Percentiles rank a stretch among this genome's conserved stretches.
These are phyloP conservation scores for Fusarium tupiense DNA, from an alignment of 2,329 filamentous ascomycete species.

Conservation along the genomic window DNA sequence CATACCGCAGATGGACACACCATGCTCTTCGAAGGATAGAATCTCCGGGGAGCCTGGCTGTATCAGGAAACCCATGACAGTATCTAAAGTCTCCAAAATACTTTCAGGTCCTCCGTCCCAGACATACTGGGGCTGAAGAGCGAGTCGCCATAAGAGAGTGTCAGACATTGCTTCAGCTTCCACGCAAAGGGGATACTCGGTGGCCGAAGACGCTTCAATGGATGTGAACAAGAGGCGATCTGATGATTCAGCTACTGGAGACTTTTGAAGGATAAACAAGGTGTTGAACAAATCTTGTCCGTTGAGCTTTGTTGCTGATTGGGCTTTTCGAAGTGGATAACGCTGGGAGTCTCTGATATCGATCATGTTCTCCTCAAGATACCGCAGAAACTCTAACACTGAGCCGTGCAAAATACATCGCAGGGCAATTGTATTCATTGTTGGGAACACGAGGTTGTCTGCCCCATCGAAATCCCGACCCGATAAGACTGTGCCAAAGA, in stretches of 20 bases:
- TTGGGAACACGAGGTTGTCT: conserved; percentile 79
- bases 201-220: conserved; percentile 69
- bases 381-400: conserved; percentile 69
- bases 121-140: conserved; percentile 69
- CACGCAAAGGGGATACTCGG: conserved; percentile 84
- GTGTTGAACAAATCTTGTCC: conserved; percentile 61
- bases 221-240: conserved; percentile 65
- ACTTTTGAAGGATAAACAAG: conserved; percentile 64
- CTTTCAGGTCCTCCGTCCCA: conserved; percentile 55
- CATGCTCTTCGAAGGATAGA: conserved; percentile 61
- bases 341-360: conserved; percentile 77
- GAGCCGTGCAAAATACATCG: conserved; percentile 78
- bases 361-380: conserved; percentile 76
- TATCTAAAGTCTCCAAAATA: conserved; percentile 69
- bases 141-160: conserved; percentile 74
- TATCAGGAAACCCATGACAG: conserved; percentile 66
- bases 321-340: conserved; percentile 78
- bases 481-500: conserved; percentile 85
- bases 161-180: conserved; percentile 75
- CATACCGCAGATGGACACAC: conserved; percentile 74
- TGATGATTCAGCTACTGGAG: neutral
- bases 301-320: conserved; percentile 53
- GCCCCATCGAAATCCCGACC: conserved; percentile 80
- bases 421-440: conserved; percentile 89
- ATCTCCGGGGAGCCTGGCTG: conserved; percentile 57